Evolutionary conservation across 352 stramenopile genomes (phyloP), one percentile per base, ranked within the genome.

Genomic region (Phytophthora colocasiae): DNA sequence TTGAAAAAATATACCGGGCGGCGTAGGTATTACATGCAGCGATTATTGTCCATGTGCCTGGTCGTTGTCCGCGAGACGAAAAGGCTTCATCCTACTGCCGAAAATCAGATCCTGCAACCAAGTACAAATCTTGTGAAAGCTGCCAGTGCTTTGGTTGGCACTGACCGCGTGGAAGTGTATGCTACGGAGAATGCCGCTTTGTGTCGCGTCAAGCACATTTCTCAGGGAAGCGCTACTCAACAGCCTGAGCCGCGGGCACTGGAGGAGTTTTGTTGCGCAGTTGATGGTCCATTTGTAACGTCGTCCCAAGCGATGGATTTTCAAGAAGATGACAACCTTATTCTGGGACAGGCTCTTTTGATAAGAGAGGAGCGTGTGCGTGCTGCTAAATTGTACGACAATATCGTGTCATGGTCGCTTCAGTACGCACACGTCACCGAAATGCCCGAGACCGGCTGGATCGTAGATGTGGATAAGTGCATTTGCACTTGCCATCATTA

Each of bases 391-490:
- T 41, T 54, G n/a, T 59, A 66, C 32, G 54, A 49, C 3, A 66
- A 48, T 44, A 14, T 46, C 14, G 48, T 54, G 6, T 54, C 29
- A 4, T 66, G 48, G 48, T 54, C 58, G 3, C 17, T 66, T 4
- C 41, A n/a, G 41, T 66, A 66, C 7, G 48, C 48, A 1, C 58
- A 53, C 29, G 53, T 19, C 5, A 11, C n/a, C 4, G 10, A 1
- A 3, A 59, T 66, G 27, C 48, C 58, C 2, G 29, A 46, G 14
- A 41, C 46, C 3, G 58, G 58, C 1, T 66, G 48, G 31, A 8
- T 66, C n/a, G 48, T 66, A 6, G 48, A 58, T 39, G 15, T 63
- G 6, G 15, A 39, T 2, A 58, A 69, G 26, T 62, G 52, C 26
- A 27, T 58, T 0, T 69, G 51, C 3, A 24, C 34, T 1, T 63